Percentiles rank a stretch among this genome's conserved stretches.
These are phyloP conservation scores for Leccinellum albellum DNA, from an alignment of 768 basidiomycete species.

Conservation along the genomic window DNA sequence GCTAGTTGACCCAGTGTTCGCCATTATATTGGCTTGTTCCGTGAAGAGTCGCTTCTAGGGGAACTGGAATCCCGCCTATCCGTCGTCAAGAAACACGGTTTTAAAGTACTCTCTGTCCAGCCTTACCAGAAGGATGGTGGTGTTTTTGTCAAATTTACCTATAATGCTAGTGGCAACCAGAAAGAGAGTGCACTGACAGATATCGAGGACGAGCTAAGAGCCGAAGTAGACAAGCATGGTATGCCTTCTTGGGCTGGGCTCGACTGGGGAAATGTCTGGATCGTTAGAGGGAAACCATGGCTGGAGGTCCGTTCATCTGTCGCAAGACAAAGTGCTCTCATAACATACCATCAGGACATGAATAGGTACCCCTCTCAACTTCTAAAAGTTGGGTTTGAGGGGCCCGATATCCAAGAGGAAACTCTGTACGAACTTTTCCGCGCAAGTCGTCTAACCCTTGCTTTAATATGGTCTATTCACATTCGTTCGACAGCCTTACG, in stretches of 20 bases:
- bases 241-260: constrained; percentile 63
- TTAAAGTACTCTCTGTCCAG: constrained; percentile 60
- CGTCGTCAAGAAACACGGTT: constrained; percentile 49
- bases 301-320: constrained; percentile 52
- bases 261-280: constrained; percentile 53
- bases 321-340: neutral
- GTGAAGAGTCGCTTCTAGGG: constrained; percentile 54
- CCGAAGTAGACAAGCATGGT: constrained; percentile 44
- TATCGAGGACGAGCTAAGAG: constrained; percentile 49
- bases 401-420: constrained; percentile 83
- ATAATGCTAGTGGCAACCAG: constrained; percentile 33
- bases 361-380: constrained; percentile 71
- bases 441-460: constrained; percentile 40
- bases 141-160: constrained; percentile 74
- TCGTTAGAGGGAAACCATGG: constrained; percentile 79
- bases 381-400: constrained; percentile 80
- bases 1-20: constrained; percentile 47
- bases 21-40: constrained; percentile 57
- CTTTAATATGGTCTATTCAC: neutral
- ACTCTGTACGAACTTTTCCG: constrained; percentile 72
- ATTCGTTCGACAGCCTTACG: constrained; percentile 60
- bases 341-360: constrained; percentile 61
- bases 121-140: constrained; percentile 80
- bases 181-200: constrained; percentile 38
- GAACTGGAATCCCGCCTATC: constrained; percentile 47